Conservation (phyloP, 139 green algal genomes). For the Diplosphaera chodatii region DNA sequence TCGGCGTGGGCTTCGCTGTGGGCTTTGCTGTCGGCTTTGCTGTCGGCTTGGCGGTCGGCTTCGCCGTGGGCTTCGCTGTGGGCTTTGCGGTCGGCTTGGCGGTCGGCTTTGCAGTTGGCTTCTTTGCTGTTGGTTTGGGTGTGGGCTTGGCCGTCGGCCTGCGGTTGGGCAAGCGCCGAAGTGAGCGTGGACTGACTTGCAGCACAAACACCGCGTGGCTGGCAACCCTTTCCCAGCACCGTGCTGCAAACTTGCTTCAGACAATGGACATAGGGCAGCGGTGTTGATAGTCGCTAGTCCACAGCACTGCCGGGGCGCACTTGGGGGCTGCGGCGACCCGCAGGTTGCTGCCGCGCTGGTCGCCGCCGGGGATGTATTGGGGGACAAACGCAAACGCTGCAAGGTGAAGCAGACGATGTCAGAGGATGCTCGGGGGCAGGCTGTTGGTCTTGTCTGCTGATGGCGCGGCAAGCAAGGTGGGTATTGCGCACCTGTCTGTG, state of each 20-base stretch:
- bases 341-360: too few relatives aligned
- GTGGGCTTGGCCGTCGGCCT: too few relatives aligned
- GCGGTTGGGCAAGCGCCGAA: too few relatives aligned
- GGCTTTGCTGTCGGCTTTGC: neutral
- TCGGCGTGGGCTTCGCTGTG: neutral
- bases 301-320: too few relatives aligned
- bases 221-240: too few relatives aligned
- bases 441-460: too few relatives aligned
- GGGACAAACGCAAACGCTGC: neutral
- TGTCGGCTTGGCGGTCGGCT: neutral
- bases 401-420: neutral
- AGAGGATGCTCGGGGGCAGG: neutral
- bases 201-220: too few relatives aligned
- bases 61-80: neutral
- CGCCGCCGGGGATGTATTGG: neutral
- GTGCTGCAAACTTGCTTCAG: too few relatives aligned
- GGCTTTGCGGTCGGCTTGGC: neutral
- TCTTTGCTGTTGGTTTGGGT: neutral
- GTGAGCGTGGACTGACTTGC: too few relatives aligned
- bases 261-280: too few relatives aligned
- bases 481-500: neutral
- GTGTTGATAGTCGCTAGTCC: too few relatives aligned
- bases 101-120: neutral
- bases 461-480: neutral
- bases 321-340: too few relatives aligned